Conservation (phyloP, 495 filamentous ascomycete genomes). For the Penicillium samsonianum region DNA sequence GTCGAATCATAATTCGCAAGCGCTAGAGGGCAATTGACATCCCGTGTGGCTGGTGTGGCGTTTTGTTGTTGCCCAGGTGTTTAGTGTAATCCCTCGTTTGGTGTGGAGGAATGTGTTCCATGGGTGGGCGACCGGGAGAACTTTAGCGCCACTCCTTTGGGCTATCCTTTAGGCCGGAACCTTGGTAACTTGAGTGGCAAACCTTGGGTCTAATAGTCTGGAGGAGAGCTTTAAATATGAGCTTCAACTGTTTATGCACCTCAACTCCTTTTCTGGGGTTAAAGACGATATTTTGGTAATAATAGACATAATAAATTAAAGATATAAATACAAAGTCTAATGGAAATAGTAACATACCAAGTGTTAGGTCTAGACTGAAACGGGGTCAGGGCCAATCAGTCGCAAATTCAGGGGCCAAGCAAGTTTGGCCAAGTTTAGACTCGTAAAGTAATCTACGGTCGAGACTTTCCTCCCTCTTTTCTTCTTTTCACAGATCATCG, state of each 20-base stretch:
- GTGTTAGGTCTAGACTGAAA: slow-evolving; percentile 13
- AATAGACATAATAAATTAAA: background rate
- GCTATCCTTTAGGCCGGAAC: background rate
- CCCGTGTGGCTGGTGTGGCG: slow-evolving; percentile 13
- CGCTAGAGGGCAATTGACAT: background rate
- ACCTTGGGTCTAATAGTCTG: slow-evolving; percentile 4
- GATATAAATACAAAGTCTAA: slow-evolving; percentile 9
- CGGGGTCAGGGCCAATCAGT: slow-evolving; percentile 11
- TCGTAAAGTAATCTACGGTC: slow-evolving; percentile 4
- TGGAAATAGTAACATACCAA: slow-evolving; percentile 10
- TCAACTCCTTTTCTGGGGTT: background rate
- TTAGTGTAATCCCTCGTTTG: no score
- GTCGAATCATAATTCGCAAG: background rate
- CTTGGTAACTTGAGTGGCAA: background rate
- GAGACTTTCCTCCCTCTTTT: slow-evolving; percentile 16
- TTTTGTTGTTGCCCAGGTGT: no score
- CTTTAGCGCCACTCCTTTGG: background rate
- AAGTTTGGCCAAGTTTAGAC: slow-evolving; percentile 9
- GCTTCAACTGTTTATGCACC: background rate
- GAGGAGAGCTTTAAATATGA: background rate
- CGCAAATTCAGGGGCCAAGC: slow-evolving; percentile 19
- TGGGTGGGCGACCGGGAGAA: slow-evolving; percentile 7
- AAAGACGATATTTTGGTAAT: background rate
- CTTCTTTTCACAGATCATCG: slow-evolving; percentile 4
- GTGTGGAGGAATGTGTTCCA: slow-evolving; percentile 6